Base-by-base conservation (phyloP, 225 moss, liverwort and hornwort genomes). In the Straminergon stramineum region DNA sequence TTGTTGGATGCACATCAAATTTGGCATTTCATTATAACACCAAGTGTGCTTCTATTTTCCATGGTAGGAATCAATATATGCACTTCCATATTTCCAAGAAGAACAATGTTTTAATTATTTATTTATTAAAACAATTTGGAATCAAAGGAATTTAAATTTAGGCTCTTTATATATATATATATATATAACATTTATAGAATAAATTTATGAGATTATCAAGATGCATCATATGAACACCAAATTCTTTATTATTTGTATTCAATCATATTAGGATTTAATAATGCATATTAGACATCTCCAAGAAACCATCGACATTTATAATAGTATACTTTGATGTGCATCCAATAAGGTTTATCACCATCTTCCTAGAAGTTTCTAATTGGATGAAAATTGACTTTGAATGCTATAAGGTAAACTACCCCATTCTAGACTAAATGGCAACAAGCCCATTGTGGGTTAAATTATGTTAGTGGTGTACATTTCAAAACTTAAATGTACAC, bases 1-100 rank as follows among this genome's bases (percentile, higher is more conserved):
- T 0, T 1, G 0, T 19, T 67, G 10, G 10, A 68, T 37, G 3
- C 3, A 1, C 12, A 21, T 2, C 5, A n/a, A 21, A 68, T n/a
- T 68, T 37, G 68, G 20, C 12, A 68, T 68, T 68, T 12, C 6
- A 9, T 68, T 20, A 6, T 37, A 68, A 37, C 6, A 6, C 21
- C 4, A 21, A 37, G 12, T n/a, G n/a, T 21, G 22, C 18, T 21
- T n/a, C n/a, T 21, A 11, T 1, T 65, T 65, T 65, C 34, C 34
- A 34, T 22, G 4, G 4, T 11, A n/a, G 17, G 6, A 68, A 22
- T 37, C 12, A 22, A n/a, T n/a, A n/a, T 68, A 13, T 15, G 7
- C 5, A 34, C 12, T 68, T 68, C 1, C 0, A 20, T 37, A 4
- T 37, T 37, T 64, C 9, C 0, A 20, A 4, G 21, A 21, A 12